Evolutionary conservation across 2,329 filamentous ascomycete species (phyloP).

Genomic region (Catunica adiposa): DNA sequence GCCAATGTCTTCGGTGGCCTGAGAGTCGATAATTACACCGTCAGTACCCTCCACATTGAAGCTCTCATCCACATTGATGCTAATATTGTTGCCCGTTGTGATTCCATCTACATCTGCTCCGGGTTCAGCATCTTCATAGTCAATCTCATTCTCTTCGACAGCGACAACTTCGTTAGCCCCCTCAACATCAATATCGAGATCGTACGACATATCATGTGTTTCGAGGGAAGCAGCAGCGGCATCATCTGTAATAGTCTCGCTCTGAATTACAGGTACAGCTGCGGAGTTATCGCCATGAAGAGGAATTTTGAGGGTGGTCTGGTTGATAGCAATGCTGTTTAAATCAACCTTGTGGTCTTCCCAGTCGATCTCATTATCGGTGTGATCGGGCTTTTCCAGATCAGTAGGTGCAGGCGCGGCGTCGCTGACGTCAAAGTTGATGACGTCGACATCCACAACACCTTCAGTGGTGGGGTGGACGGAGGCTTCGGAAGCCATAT

Average conservation of each 20-base stretch:
- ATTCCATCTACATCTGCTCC: too few species aligned
- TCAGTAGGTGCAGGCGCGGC: background rate
- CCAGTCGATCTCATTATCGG: slow-evolving; percentile 14
- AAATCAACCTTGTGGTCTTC: slow-evolving; percentile 6
- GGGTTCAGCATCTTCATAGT: slow-evolving; percentile 13
- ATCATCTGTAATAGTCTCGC: background rate
- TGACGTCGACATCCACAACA: slow-evolving; percentile 22
- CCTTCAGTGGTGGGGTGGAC: slow-evolving; percentile 17
- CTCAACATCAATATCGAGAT: slow-evolving; percentile 8
- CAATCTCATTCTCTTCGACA: slow-evolving; percentile 14
- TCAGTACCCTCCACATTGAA: slow-evolving; percentile 15
- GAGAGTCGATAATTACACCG: slow-evolving; percentile 19
- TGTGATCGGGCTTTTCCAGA: background rate
- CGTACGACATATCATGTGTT: slow-evolving; percentile 8
- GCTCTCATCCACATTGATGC: slow-evolving; percentile 17
- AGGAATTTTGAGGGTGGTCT: background rate
- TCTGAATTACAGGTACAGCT: background rate
- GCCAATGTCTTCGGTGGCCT: slow-evolving; percentile 19
- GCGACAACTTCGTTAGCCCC: background rate
- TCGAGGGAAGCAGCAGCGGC: background rate
- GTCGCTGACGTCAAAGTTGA: slow-evolving; percentile 24
- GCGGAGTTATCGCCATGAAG: background rate
- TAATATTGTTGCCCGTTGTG: background rate
- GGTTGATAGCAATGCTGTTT: background rate
- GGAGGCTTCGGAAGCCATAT: slow-evolving; percentile 14